Conservation (phyloP, 202 grass and related monocot species). For the Zizania palustris region DNA sequence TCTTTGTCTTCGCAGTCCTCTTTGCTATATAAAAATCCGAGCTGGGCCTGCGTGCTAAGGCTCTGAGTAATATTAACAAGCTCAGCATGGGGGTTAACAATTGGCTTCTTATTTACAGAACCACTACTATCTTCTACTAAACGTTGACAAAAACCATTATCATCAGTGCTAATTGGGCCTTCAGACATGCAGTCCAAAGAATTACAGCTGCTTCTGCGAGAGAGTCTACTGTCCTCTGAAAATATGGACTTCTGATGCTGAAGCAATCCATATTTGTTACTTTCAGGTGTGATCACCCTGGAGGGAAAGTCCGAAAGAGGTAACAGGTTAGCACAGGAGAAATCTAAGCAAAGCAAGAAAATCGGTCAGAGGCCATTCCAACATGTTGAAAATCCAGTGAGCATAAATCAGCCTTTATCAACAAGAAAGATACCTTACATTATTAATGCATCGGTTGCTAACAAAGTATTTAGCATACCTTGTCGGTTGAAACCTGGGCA, state of each 20-base stretch:
- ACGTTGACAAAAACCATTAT: constrained; percentile 47
- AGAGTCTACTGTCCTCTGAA: constrained; percentile 61
- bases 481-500: constrained; percentile 68
- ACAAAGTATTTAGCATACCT: constrained; percentile 49
- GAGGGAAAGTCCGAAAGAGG: background rate
- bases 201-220: constrained; percentile 69
- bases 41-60: constrained; percentile 63
- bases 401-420: constrained; percentile 9
- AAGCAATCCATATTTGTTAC: constrained; percentile 52
- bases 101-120: constrained; percentile 70
- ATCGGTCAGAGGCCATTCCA: background rate
- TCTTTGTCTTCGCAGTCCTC: constrained; percentile 58
- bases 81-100: constrained; percentile 50
- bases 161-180: constrained; percentile 52
- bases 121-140: constrained; percentile 48
- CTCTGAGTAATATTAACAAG: constrained; percentile 69
- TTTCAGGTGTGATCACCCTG: constrained; percentile 53
- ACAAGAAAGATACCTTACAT: background rate
- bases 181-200: constrained; percentile 71
- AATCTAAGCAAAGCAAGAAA: constrained; percentile 21
- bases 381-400: constrained; percentile 18
- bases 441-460: background rate
- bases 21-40: constrained; percentile 84
- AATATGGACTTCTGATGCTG: constrained; percentile 50
- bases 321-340: background rate